phyloP scores from a whole-genome alignment of 1,284 basidiomycete species.

The Ganoderma sp. region DNA sequence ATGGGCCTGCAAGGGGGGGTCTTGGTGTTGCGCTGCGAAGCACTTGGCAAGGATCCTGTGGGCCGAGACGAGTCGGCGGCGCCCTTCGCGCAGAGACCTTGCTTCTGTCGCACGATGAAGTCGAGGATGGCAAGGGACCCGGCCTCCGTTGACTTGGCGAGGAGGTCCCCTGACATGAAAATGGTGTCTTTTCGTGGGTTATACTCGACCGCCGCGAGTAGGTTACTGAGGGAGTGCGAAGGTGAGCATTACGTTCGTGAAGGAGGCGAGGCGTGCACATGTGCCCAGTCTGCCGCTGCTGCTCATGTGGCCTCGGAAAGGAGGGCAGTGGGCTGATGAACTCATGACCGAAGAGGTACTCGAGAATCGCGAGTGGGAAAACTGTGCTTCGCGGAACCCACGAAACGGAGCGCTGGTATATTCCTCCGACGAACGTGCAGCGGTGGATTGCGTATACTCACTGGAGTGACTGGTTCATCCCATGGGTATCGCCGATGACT shows the following conservation, averaged over 20 bases:
- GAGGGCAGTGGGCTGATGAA: conserved; percentile 7
- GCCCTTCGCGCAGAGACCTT: conserved; percentile 41
- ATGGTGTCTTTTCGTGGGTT: conserved; percentile 66
- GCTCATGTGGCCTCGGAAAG: conserved; percentile 1
- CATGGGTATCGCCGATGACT: conserved; percentile 86
- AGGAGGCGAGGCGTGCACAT: neutral
- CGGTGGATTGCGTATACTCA: conserved; percentile 44
- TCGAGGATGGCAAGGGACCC: conserved; percentile 69
- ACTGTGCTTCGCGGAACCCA: conserved; percentile 15
- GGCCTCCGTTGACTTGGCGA: conserved; percentile 67
- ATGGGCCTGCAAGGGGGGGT: conserved; percentile 28
- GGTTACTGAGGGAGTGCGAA: conserved; percentile 48
- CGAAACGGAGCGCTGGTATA: conserved; percentile 12
- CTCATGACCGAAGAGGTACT: conserved; percentile 13
- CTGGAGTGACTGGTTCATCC: conserved; percentile 73
- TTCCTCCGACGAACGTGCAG: conserved; percentile 17
- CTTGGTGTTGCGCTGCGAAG: neutral
- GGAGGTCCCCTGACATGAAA: conserved; percentile 82
- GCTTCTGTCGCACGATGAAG: conserved; percentile 57
- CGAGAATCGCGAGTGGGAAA: conserved; percentile 5
- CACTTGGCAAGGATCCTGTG: neutral
- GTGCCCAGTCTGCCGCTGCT: neutral
- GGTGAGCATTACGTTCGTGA: conserved; percentile 14
- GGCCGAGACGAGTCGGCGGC: conserved; percentile 12
- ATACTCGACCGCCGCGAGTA: conserved; percentile 69